Percentiles rank a stretch among this genome's conserved stretches.
Evolutionary conservation across 768 basidiomycete genomes (phyloP).

Genomic region (Tulasnella sp.): DNA sequence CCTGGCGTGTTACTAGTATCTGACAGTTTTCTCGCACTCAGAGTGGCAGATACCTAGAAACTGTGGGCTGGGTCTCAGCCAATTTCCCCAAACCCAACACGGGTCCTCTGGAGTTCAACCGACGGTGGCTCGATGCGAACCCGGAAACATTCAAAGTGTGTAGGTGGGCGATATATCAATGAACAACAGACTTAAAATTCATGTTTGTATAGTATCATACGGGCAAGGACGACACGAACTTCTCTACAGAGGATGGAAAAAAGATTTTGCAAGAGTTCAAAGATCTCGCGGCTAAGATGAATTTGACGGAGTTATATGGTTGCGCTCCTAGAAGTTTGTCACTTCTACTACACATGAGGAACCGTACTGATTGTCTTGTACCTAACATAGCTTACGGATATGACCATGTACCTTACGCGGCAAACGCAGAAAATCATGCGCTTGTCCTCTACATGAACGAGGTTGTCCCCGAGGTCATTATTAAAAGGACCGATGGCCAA

Average conservation of each 20-base stretch:
- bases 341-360: background rate
- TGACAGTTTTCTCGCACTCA: background rate
- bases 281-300: background rate
- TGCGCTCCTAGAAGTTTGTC: background rate
- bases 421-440: background rate
- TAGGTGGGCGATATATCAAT: background rate
- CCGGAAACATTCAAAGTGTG: background rate
- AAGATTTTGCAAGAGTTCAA: background rate
- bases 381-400: background rate
- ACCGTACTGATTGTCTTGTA: background rate
- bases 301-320: no score
- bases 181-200: no score
- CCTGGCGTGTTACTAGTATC: no score
- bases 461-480: conserved; percentile 1
- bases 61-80: conserved; percentile 4
- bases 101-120: background rate
- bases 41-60: conserved; percentile 6
- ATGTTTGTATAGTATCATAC: no score
- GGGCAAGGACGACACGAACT: no score
- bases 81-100: background rate
- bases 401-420: background rate
- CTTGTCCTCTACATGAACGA: background rate
- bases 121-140: background rate
- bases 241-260: background rate
- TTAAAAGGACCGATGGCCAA: background rate